phyloP scores from a whole-genome alignment of 805 yeast genomes.

The Ogataea methanolica region DNA sequence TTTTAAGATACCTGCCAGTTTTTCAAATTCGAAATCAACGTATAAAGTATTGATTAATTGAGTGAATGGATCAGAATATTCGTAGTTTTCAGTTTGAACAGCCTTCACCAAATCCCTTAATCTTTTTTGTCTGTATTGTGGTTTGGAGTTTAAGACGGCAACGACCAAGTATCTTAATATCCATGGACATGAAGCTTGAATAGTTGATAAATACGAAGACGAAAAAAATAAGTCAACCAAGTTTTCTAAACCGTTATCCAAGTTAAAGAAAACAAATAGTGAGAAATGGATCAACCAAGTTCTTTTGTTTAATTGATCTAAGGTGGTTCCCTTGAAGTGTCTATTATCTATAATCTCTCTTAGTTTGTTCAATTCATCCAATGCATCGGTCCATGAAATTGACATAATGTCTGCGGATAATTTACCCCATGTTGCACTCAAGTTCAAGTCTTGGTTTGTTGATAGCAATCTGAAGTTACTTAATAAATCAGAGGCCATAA shows the following conservation, averaged over 20 bases:
- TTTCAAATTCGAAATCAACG: slow-evolving; percentile 54
- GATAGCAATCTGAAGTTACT: slow-evolving; percentile 54
- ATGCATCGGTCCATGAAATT: slow-evolving; percentile 47
- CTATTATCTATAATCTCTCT: slow-evolving; percentile 57
- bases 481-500: slow-evolving; percentile 52
- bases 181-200: slow-evolving; percentile 74
- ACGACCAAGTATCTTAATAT: slow-evolving; percentile 59
- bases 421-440: slow-evolving; percentile 65
- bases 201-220: slow-evolving; percentile 57
- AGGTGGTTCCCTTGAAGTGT: slow-evolving; percentile 44
- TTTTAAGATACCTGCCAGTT: slow-evolving; percentile 42
- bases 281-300: slow-evolving; percentile 71
- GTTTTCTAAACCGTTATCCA: slow-evolving; percentile 46
- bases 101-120: slow-evolving; percentile 54
- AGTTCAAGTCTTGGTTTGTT: slow-evolving; percentile 42
- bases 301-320: slow-evolving; percentile 56
- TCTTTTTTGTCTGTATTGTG: slow-evolving; percentile 41
- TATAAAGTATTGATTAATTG: slow-evolving; percentile 50
- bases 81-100: slow-evolving; percentile 58
- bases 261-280: slow-evolving; percentile 55
- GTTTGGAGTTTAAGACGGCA: slow-evolving; percentile 43
- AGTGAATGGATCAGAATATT: slow-evolving; percentile 62
- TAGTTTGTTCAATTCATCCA: slow-evolving; percentile 48
- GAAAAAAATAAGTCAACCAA: slow-evolving; percentile 55
- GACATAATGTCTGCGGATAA: slow-evolving; percentile 57